These are phyloP conservation scores for Fusarium chaquense DNA, from an alignment of 2,329 filamentous ascomycete species.

Conservation along the genomic window DNA sequence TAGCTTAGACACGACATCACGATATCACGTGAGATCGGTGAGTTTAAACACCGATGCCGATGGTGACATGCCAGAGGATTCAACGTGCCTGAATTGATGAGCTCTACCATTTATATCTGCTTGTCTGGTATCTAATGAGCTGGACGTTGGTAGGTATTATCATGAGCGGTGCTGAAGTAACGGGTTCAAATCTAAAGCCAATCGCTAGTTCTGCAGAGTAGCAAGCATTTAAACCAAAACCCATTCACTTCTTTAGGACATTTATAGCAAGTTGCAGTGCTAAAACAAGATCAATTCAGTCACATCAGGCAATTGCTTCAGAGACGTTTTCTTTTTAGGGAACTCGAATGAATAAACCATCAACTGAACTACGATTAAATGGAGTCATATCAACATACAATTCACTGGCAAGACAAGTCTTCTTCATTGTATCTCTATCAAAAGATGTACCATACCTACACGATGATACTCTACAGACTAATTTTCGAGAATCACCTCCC, in stretches of 20 bases:
- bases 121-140: not conserved
- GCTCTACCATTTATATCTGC: not conserved
- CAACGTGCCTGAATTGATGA: not conserved
- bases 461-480: not conserved
- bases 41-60: conserved; percentile 39
- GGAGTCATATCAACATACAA: not conserved
- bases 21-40: conserved; percentile 46
- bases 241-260: not conserved
- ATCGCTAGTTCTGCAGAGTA: not conserved
- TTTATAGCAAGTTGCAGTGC: not conserved
- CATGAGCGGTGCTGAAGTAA: too few species aligned
- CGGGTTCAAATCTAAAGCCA: too few species aligned
- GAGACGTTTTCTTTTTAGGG: not conserved
- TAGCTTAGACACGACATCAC: conserved; percentile 46
- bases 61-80: not conserved
- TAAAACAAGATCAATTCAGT: not conserved
- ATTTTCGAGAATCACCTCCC: not conserved
- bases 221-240: too few species aligned
- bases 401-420: not conserved
- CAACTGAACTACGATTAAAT: too few species aligned
- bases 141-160: not conserved
- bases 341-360: too few species aligned
- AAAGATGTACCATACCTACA: too few species aligned
- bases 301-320: not conserved
- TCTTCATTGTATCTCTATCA: not conserved